Conservation (phyloP, 139 green algal species). For the Tetraselmis chui region DNA sequence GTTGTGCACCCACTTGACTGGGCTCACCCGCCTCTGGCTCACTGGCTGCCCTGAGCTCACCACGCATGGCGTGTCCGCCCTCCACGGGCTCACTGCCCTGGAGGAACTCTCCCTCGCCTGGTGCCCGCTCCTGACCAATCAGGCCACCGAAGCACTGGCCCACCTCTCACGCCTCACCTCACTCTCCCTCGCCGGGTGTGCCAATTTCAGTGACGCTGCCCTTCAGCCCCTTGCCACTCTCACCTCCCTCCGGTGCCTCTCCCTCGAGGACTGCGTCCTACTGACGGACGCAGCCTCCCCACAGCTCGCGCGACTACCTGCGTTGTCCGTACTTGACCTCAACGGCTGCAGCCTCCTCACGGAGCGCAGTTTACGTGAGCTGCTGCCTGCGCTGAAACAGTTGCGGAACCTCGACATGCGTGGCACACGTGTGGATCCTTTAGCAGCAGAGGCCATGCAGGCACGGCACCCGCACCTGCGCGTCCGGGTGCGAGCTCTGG, state of each 20-base stretch:
- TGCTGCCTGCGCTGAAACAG: background rate
- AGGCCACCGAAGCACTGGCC: background rate
- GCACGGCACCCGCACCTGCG: background rate
- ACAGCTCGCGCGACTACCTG: background rate
- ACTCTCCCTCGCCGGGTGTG: background rate
- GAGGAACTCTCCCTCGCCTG: background rate
- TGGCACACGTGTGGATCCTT: background rate
- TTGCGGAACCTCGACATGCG: background rate
- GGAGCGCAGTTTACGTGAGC: background rate
- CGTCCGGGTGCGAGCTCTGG: background rate
- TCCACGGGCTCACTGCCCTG: background rate
- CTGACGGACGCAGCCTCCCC: background rate
- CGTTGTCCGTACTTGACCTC: background rate
- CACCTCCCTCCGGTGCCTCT: background rate
- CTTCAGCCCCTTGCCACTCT: background rate
- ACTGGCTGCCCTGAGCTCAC: background rate
- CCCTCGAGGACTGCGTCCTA: background rate
- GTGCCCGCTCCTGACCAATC: background rate
- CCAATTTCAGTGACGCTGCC: background rate
- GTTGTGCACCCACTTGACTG: background rate
- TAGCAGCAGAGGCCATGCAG: background rate
- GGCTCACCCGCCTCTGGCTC: background rate
- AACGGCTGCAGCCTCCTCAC: background rate
- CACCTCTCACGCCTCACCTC: background rate
- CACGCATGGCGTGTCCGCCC: too few relatives aligned